These are phyloP conservation scores for Quercus variabilis DNA, from an alignment of 306 rosid species.

Conservation along the genomic window DNA sequence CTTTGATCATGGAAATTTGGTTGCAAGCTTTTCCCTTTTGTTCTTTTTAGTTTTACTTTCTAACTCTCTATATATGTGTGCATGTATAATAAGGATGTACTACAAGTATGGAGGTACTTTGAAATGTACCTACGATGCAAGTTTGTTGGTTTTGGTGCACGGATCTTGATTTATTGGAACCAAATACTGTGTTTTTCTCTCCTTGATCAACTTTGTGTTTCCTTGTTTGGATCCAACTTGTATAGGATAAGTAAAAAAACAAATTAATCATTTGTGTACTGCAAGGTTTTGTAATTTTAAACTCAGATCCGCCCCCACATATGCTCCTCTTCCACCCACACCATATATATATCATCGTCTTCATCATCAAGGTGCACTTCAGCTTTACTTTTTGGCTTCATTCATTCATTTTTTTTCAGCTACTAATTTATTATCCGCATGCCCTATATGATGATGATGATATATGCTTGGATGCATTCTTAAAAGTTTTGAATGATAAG, in stretches of 20 bases:
- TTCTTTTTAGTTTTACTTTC: neutral
- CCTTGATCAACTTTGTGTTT: neutral
- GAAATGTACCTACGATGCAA: neutral
- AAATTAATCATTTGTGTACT: neutral
- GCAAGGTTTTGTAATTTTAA: neutral
- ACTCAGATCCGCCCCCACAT: neutral
- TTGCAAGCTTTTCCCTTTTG: neutral
- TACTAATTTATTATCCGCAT: neutral
- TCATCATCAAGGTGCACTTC: neutral
- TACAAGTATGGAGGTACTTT: neutral
- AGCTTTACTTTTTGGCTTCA: neutral
- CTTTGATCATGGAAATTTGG: neutral
- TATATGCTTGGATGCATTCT: neutral
- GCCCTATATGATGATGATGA: neutral
- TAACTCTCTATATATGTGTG: neutral
- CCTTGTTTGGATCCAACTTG: neutral
- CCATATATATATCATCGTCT: neutral
- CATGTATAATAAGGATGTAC: neutral
- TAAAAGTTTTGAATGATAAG: neutral
- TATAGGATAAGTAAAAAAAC: neutral
- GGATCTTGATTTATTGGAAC: neutral
- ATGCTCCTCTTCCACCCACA: neutral
- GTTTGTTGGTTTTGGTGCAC: neutral
- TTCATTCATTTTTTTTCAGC: neutral
- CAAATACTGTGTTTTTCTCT: neutral